phyloP scores from a whole-genome alignment of 495 filamentous ascomycete species.

The Aspergillus nidulans region DNA sequence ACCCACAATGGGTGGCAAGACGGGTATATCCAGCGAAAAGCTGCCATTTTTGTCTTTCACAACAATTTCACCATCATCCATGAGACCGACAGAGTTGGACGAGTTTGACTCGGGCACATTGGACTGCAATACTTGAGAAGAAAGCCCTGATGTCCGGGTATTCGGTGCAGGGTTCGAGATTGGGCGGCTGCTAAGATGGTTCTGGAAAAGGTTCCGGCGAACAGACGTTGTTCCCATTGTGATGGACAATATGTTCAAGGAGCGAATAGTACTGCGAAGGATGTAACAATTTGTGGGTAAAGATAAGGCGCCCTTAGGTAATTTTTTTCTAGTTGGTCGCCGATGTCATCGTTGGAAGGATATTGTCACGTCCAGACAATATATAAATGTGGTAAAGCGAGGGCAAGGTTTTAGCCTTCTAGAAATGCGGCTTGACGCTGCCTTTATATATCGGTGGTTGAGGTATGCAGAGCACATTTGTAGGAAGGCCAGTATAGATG shows the following conservation, averaged over 20 bases:
- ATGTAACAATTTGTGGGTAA: not conserved
- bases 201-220: slow-evolving; percentile 72
- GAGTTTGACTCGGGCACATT: slow-evolving; percentile 36
- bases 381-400: not conserved
- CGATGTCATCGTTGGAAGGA: not conserved
- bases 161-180: slow-evolving; percentile 35
- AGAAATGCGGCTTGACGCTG: not conserved
- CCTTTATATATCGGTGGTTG: too few species aligned
- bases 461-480: not conserved
- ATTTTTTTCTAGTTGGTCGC: not conserved
- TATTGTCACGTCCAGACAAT: too few species aligned
- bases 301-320: not conserved
- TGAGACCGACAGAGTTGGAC: slow-evolving; percentile 28
- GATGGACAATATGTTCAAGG: not conserved
- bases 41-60: slow-evolving; percentile 71
- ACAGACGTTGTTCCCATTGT: slow-evolving; percentile 40
- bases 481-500: not conserved
- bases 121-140: slow-evolving; percentile 31
- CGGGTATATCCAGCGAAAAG: slow-evolving; percentile 66
- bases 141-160: slow-evolving; percentile 24
- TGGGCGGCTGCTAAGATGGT: slow-evolving; percentile 63
- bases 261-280: not conserved
- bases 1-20: slow-evolving; percentile 44
- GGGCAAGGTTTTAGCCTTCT: not conserved
- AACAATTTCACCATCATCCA: slow-evolving; percentile 65